A percentile compares a stretch with the other conserved stretches of the same genome.
Evolutionary conservation across 2,329 filamentous ascomycete genomes (phyloP).

Genomic region (Domatiomyces catenatus): DNA sequence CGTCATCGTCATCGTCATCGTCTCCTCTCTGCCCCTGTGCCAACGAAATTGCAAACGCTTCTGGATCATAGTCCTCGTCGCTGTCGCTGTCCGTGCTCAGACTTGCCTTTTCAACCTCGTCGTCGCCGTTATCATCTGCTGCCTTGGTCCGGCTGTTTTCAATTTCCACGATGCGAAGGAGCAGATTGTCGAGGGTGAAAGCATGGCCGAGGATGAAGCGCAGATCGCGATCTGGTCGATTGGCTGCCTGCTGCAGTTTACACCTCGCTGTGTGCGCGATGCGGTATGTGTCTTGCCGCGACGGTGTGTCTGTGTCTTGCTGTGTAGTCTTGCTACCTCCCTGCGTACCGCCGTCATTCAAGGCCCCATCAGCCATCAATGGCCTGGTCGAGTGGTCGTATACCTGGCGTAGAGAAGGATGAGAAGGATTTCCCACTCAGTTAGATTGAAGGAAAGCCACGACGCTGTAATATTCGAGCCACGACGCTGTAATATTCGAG

Average conservation of each 20-base stretch:
- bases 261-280: constrained; percentile 15
- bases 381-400: not conserved
- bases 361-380: not conserved
- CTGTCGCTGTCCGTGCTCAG: not conserved
- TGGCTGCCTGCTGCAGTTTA: constrained; percentile 13
- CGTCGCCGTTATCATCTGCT: not conserved
- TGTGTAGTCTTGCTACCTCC: not conserved
- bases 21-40: not conserved
- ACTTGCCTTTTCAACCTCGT: not conserved
- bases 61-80: not conserved
- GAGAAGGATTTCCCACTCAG: not conserved
- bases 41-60: not conserved
- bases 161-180: constrained; percentile 15
- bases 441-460: too few relatives aligned
- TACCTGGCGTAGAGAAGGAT: not conserved
- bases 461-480: too few relatives aligned
- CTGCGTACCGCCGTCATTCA: not conserved
- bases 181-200: constrained; percentile 14
- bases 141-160: constrained; percentile 6
- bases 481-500: too few relatives aligned
- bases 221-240: constrained; percentile 13
- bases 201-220: constrained; percentile 15
- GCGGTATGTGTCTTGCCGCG: constrained; percentile 5
- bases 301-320: not conserved
- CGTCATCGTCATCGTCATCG: too few relatives aligned